Conservation (phyloP, 2,329 filamentous ascomycete genomes). For the Raffaelea ambrosiae region DNA sequence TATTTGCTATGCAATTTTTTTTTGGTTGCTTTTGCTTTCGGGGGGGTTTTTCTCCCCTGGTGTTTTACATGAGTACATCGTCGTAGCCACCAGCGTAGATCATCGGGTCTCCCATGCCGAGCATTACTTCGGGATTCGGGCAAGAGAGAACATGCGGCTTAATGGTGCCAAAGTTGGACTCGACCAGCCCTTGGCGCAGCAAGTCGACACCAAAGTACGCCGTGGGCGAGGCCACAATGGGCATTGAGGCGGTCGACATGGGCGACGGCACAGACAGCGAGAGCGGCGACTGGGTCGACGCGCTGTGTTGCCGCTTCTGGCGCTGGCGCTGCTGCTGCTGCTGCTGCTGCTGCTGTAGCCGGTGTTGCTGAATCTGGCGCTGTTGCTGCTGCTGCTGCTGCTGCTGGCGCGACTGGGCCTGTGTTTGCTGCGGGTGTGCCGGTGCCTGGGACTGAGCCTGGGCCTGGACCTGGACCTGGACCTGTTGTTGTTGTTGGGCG, state of each 20-base stretch:
- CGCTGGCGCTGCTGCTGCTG: background rate
- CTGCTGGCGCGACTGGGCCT: background rate
- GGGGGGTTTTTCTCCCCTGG: background rate
- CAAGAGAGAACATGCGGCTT: conserved; percentile 47
- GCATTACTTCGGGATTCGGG: conserved; percentile 45
- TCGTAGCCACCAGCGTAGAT: conserved; percentile 45
- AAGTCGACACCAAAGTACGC: conserved; percentile 34
- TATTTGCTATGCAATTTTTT: background rate
- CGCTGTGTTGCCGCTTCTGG: background rate
- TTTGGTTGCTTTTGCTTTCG: background rate
- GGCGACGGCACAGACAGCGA: conserved; percentile 2
- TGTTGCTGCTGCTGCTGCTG: conserved; percentile 7
- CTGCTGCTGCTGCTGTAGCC: background rate
- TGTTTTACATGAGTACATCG: conserved; percentile 24
- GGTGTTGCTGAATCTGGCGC: background rate
- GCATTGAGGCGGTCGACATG: conserved; percentile 2
- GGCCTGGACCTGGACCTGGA: background rate
- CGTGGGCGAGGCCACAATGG: conserved; percentile 4
- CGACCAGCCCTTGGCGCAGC: conserved; percentile 41
- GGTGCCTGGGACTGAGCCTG: background rate
- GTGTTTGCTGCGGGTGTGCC: background rate
- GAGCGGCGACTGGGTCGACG: conserved; percentile 1
- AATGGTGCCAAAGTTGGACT: conserved; percentile 44
- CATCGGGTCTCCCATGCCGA: conserved; percentile 50
- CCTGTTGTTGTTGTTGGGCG: conserved; percentile 21